Base-by-base conservation (phyloP, 1,284 basidiomycete genomes). In the Abortiporus biennis region DNA sequence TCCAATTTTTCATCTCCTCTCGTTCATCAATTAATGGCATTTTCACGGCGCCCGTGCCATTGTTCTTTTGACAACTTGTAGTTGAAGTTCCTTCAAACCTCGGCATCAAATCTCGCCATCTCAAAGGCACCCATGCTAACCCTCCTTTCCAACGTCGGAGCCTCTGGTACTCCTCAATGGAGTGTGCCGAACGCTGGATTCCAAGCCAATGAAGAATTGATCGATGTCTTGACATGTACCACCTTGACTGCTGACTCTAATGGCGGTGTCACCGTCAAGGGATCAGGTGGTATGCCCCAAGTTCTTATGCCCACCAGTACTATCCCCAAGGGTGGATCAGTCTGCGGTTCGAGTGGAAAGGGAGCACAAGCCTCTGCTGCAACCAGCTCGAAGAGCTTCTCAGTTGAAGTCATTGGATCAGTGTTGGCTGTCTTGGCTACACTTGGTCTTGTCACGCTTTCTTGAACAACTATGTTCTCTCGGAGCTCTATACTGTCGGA, bases 91-190 rank as follows among this genome's bases (percentile, higher is more conserved):
- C 58, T 77, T 45, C 61, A 46, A 53, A 66, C 57, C 36, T 62
- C 50, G 57, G 67, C 62, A 34, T 65, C 72, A 44, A 69, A 76
- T 1, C 62, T 87, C 32, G 76, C 70, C 0, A 58, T 85, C 21
- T 72, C 69, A 37, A 89, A 89, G 59, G 65, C 72, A 0, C 82
- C 84, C 1, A 59, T 90, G 48, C 69, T 88, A 36, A 64, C 78
- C 5, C 67, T 87, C 13, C 59, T 89, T 40, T 78, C 80, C 15
- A 87, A 87, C 62, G 62, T 66, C 22, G 86, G 86, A 27, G 57
- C 54, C 29, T 53, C 60, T 11, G 58, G 53, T 8, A 47, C 50
- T 13, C 56, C 63, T n/a, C 52, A 55, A 9, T 80, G 76, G 77
- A 66, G 55, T 27, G 65, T 78, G 21, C 60, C 68, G 1, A 61